These are phyloP conservation scores for Amylocystis lapponica DNA, from an alignment of 768 basidiomycete species.

Conservation along the genomic window DNA sequence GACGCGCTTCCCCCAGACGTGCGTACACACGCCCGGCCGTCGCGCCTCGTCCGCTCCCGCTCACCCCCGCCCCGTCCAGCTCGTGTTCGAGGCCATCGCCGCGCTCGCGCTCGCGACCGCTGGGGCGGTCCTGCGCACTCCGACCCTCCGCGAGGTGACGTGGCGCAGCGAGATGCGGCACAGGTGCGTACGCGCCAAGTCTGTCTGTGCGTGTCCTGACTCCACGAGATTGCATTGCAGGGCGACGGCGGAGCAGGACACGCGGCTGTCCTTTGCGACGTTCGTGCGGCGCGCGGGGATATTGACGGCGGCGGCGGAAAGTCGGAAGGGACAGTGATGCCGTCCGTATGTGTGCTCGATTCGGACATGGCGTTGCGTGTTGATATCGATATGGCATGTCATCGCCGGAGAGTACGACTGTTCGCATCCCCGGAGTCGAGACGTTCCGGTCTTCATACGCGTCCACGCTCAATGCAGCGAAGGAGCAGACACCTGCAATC, in stretches of 20 bases:
- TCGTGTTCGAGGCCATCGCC: constrained; percentile 58
- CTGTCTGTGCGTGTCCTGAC: not conserved
- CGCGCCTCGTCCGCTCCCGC: not conserved
- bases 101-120: constrained; percentile 63
- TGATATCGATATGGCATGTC: no score
- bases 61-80: constrained; percentile 35
- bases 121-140: constrained; percentile 66
- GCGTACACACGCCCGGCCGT: constrained; percentile 12
- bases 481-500: no score
- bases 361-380: no score
- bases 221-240: constrained; percentile 1
- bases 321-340: no score
- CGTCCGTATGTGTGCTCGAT: no score
- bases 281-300: constrained; percentile 22
- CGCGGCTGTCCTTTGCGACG: constrained; percentile 17
- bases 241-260: constrained; percentile 19
- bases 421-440: no score
- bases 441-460: no score
- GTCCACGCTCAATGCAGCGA: no score
- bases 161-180: constrained; percentile 89
- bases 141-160: constrained; percentile 71
- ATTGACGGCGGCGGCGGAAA: no score
- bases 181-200: constrained; percentile 40
- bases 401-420: no score
- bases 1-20: constrained; percentile 62